Percentiles rank a stretch among this genome's conserved stretches.
Conservation (phyloP, 2,329 filamentous ascomycete species). For the Orbilia javanica region DNA sequence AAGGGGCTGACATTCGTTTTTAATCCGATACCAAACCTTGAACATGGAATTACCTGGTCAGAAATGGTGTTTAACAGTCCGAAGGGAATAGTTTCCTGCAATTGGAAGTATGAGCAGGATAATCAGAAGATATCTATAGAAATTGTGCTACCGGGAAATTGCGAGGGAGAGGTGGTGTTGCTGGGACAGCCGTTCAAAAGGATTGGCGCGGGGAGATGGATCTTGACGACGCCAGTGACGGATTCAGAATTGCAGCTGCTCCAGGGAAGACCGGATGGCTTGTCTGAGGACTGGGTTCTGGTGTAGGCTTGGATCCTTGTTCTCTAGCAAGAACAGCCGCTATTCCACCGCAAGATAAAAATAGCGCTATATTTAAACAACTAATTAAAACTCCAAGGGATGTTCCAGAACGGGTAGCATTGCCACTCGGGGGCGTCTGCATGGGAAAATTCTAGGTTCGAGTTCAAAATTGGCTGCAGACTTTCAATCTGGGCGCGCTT, state of each 20-base stretch:
- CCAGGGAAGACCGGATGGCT: neutral
- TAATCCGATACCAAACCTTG: slow-evolving; percentile 36
- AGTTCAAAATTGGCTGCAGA: neutral
- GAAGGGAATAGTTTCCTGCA: slow-evolving; percentile 37
- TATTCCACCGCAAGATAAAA: neutral
- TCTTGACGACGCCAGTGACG: neutral
- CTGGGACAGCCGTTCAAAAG: slow-evolving; percentile 18
- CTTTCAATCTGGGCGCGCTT: neutral
- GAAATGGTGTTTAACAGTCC: slow-evolving; percentile 42
- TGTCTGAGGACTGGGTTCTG: neutral
- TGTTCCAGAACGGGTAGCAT: neutral
- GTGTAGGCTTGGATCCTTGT: neutral
- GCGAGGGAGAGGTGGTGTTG: slow-evolving; percentile 38
- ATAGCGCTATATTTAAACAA: neutral
- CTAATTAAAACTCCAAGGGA: neutral
- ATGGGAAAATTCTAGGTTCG: neutral
- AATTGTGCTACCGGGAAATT: slow-evolving; percentile 37
- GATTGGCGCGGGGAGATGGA: slow-evolving; percentile 24
- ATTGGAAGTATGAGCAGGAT: slow-evolving; percentile 27
- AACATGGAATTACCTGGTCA: slow-evolving; percentile 18
- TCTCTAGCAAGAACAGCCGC: neutral
- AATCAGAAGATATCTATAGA: slow-evolving; percentile 21
- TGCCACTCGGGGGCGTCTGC: neutral
- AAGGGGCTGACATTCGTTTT: slow-evolving; percentile 21
- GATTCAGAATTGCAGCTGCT: slow-evolving; percentile 21